Percentiles rank a stretch among this genome's conserved stretches.
Conservation (phyloP, 1,139 yeast genomes). For the Candida sanyaensis region DNA sequence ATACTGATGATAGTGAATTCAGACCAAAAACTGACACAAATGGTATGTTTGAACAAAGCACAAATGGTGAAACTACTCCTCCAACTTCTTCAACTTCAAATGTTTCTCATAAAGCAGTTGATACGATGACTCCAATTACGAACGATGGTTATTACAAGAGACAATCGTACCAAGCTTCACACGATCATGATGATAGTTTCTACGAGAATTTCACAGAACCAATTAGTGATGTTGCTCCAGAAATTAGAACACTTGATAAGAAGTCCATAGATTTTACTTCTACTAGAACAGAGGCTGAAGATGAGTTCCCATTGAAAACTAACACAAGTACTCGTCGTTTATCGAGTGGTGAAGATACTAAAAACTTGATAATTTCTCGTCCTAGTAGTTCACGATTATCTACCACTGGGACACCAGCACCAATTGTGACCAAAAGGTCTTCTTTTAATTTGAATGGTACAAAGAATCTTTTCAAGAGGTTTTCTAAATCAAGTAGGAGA, state of each 20-base stretch:
- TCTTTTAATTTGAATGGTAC: slow-evolving; percentile 31
- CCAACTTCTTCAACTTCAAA: slow-evolving; percentile 28
- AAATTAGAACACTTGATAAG: not conserved
- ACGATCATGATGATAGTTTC: slow-evolving; percentile 1
- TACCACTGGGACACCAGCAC: slow-evolving; percentile 2
- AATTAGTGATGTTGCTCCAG: slow-evolving; percentile 9
- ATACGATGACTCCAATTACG: not conserved
- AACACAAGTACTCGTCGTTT: slow-evolving; percentile 2
- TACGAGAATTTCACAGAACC: slow-evolving; percentile 9
- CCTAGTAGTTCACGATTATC: not conserved
- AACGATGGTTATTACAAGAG: not conserved
- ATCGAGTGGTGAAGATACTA: slow-evolving; percentile 1
- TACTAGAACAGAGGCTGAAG: not conserved
- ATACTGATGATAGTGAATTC: slow-evolving; percentile 10
- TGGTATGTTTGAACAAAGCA: slow-evolving; percentile 21
- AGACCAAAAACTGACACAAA: slow-evolving; percentile 4
- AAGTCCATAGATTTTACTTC: slow-evolving; percentile 1
- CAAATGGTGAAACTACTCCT: slow-evolving; percentile 22
- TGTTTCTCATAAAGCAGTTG: slow-evolving; percentile 14
- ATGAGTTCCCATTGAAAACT: not conserved
- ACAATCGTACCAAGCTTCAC: not conserved
- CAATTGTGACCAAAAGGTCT: slow-evolving; percentile 11
- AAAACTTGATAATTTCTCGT: not conserved
- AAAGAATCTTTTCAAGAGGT: slow-evolving; percentile 35
- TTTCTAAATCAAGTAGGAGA: slow-evolving; percentile 30